Percentiles rank a stretch among this genome's conserved stretches.
Conservation (phyloP, 2,329 filamentous ascomycete species). For the Xylaria sp. region DNA sequence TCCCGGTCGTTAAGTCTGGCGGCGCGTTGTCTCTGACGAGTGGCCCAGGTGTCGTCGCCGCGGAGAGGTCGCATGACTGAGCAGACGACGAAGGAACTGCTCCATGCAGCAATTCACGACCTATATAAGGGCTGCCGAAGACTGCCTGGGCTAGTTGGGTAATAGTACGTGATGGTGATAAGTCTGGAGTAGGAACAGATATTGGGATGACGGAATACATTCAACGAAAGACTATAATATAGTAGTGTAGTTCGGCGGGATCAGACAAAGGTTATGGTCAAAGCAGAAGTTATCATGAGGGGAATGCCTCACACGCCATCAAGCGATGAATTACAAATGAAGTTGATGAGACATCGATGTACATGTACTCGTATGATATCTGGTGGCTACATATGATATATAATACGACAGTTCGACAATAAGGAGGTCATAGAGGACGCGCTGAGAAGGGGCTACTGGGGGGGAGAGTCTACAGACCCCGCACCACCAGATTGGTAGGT, state of each 20-base stretch:
- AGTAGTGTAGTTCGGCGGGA: slow-evolving; percentile 1
- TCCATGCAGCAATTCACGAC: slow-evolving; percentile 16
- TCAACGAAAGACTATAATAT: slow-evolving; percentile 16
- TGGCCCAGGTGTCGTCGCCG: slow-evolving; percentile 55
- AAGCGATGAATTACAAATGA: neutral
- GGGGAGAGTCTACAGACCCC: slow-evolving; percentile 19
- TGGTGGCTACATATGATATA: neutral
- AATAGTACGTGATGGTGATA: slow-evolving; percentile 6
- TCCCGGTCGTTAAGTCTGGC: slow-evolving; percentile 51
- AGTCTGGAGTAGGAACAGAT: slow-evolving; percentile 6
- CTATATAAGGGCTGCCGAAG: slow-evolving; percentile 1
- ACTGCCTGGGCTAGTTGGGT: slow-evolving; percentile 2
- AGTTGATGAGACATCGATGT: slow-evolving; percentile 8
- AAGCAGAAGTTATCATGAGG: slow-evolving; percentile 2
- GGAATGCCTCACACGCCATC: slow-evolving; percentile 12
- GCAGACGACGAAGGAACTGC: slow-evolving; percentile 35
- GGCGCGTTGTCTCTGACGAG: slow-evolving; percentile 55
- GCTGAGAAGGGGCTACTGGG: neutral
- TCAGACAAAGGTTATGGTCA: neutral
- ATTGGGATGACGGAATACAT: slow-evolving; percentile 21
- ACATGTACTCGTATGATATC: slow-evolving; percentile 24
- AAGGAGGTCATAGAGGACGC: neutral
- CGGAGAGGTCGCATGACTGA: slow-evolving; percentile 57
- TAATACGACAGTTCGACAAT: neutral
- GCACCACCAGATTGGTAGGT: slow-evolving; percentile 13